These are phyloP conservation scores for Mycena crocata DNA, from an alignment of 768 basidiomycete species.

Conservation along the genomic window DNA sequence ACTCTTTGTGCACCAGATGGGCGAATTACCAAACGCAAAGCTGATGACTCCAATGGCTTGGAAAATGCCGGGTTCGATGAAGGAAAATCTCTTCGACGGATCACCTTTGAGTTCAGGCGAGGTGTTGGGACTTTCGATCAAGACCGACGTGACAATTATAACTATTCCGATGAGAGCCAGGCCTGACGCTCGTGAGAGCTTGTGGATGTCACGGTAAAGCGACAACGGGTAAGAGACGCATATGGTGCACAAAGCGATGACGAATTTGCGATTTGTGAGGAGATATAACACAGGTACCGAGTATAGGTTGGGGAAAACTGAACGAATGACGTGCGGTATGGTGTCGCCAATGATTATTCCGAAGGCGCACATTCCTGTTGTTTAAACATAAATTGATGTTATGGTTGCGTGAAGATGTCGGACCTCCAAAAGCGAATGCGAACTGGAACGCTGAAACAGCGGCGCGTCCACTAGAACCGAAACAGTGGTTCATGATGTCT, in stretches of 20 bases:
- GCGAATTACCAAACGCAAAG: constrained; percentile 78
- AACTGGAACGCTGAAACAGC: constrained; percentile 98
- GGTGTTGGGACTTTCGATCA: constrained; percentile 85
- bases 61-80: constrained; percentile 86
- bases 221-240: constrained; percentile 95
- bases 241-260: constrained; percentile 88
- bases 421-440: constrained; percentile 96
- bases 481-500: constrained; percentile 94
- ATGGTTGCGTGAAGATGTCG: constrained; percentile 36
- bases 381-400: constrained; percentile 10
- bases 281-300: constrained; percentile 79
- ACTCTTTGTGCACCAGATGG: background rate
- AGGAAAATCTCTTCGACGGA: constrained; percentile 75
- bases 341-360: constrained; percentile 99
- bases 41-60: constrained; percentile 98
- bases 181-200: constrained; percentile 91
- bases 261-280: constrained; percentile 87
- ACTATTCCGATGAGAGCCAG: constrained; percentile 94
- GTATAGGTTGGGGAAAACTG: constrained; percentile 77
- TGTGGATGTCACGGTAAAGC: constrained; percentile 97
- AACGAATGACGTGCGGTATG: constrained; percentile 93
- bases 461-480: constrained; percentile 90
- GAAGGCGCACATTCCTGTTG: constrained; percentile 95
- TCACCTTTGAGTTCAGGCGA: constrained; percentile 82
- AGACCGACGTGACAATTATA: constrained; percentile 89